Evolutionary conservation across 805 yeast species (phyloP).

Genomic region (Kluyveromyces aestuarii): DNA sequence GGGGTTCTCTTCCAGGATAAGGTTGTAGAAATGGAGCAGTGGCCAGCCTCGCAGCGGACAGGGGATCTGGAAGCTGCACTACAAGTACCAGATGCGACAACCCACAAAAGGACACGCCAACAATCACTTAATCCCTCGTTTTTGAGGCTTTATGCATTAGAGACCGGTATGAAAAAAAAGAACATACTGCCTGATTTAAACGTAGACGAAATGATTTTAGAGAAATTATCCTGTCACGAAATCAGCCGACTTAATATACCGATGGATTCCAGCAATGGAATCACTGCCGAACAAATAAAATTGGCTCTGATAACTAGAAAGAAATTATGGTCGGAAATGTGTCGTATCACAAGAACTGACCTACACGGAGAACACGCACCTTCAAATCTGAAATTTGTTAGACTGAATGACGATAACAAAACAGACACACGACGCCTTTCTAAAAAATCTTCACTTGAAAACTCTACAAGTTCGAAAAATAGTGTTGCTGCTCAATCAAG

Average conservation of each 20-base stretch:
- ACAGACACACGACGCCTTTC: neutral
- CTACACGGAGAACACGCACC: constrained; percentile 24
- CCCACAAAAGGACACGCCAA: constrained; percentile 17
- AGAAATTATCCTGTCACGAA: constrained; percentile 13
- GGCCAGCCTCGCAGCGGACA: constrained; percentile 13
- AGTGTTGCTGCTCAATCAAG: neutral
- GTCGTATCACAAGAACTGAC: constrained; percentile 19
- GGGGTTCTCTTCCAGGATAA: constrained; percentile 7
- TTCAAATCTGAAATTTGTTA: constrained; percentile 15
- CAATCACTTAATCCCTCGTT: constrained; percentile 21
- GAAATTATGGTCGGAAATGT: constrained; percentile 26
- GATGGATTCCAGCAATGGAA: constrained; percentile 5
- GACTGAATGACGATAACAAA: neutral
- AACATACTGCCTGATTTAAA: constrained; percentile 22
- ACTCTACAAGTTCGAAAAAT: neutral
- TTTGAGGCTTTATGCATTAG: constrained; percentile 23
- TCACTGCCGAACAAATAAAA: constrained; percentile 18
- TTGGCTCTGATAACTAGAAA: constrained; percentile 24
- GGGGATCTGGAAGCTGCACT: neutral
- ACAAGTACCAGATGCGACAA: neutral
- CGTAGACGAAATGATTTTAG: constrained; percentile 23
- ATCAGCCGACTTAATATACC: constrained; percentile 15
- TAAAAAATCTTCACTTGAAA: neutral
- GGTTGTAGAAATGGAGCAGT: constrained; percentile 20
- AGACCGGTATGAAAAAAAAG: constrained; percentile 15